phyloP scores from a whole-genome alignment of 768 basidiomycete genomes.

The Mycena chlorophos region DNA sequence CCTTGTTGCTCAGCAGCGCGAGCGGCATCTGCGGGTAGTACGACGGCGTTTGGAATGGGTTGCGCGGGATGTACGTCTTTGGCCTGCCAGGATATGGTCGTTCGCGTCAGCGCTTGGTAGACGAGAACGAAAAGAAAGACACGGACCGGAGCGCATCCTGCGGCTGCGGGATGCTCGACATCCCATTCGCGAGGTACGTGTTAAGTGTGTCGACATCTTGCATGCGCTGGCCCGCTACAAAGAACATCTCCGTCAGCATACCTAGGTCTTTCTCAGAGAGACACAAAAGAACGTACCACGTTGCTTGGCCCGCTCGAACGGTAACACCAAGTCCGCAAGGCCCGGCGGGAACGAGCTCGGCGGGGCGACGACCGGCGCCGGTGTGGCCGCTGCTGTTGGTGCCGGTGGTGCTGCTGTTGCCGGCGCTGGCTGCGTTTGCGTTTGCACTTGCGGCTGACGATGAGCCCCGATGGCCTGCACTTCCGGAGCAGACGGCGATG shows the following conservation, averaged over 20 bases:
- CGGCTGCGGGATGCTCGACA: slow-evolving; percentile 84
- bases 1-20: slow-evolving; percentile 75
- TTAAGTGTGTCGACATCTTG: slow-evolving; percentile 87
- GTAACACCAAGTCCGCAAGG: slow-evolving; percentile 90
- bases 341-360: slow-evolving; percentile 70
- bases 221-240: slow-evolving; percentile 75
- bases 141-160: slow-evolving; percentile 91
- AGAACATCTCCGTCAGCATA: background rate
- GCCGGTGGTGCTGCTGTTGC: slow-evolving; percentile 36
- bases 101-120: background rate
- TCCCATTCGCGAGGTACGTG: slow-evolving; percentile 87
- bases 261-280: no score
- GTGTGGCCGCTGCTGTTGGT: slow-evolving; percentile 32
- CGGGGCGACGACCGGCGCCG: slow-evolving; percentile 34
- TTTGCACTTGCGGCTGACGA: slow-evolving; percentile 51
- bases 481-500: no score
- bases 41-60: slow-evolving; percentile 82
- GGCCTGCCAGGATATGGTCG: slow-evolving; percentile 54
- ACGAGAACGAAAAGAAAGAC: background rate
- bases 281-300: slow-evolving; percentile 58
- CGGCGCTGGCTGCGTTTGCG: background rate
- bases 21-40: slow-evolving; percentile 94
- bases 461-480: slow-evolving; percentile 42
- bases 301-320: slow-evolving; percentile 95
- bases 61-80: slow-evolving; percentile 93